phyloP scores from a whole-genome alignment of 176 grass and related monocot species.

The Carex myosuroides region DNA sequence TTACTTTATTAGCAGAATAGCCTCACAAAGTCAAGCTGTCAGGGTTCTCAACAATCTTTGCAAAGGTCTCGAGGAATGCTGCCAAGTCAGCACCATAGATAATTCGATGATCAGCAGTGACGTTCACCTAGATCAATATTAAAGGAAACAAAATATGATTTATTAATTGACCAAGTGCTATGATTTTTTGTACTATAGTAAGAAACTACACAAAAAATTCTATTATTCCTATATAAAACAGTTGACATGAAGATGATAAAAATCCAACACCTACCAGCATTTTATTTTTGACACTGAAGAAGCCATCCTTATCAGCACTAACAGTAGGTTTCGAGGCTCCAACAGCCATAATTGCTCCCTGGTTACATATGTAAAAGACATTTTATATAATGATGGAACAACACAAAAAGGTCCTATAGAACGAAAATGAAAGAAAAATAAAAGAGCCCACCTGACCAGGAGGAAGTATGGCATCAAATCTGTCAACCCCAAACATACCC shows the following conservation, averaged over 20 bases:
- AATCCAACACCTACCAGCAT: conserved; percentile 60
- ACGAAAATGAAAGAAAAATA: not conserved
- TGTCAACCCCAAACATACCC: conserved; percentile 94
- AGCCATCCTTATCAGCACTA: conserved; percentile 60
- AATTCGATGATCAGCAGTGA: conserved; percentile 90
- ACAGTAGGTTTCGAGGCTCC: conserved; percentile 72
- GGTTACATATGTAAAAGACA: not conserved
- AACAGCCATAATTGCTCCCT: conserved; percentile 99
- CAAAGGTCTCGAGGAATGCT: conserved; percentile 84
- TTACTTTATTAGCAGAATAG: conserved; percentile 17
- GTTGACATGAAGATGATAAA: not conserved
- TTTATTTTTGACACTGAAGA: conserved; percentile 77
- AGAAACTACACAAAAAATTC: not conserved
- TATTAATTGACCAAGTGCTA: not conserved
- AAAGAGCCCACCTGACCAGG: conserved; percentile 70
- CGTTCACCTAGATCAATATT: conserved; percentile 57
- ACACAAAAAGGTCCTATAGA: conserved; percentile 11
- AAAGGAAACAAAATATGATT: not conserved
- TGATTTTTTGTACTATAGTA: not conserved
- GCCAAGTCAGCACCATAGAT: conserved; percentile 91
- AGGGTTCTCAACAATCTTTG: conserved; percentile 80
- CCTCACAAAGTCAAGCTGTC: conserved; percentile 58
- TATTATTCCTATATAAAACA: not conserved
- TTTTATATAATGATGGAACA: not conserved
- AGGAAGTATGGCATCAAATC: conserved; percentile 97